Evolutionary conservation across 2,329 filamentous ascomycete species (phyloP), one percentile per base, ranked within the genome.

Genomic region (Thielaviopsis euricoi): DNA sequence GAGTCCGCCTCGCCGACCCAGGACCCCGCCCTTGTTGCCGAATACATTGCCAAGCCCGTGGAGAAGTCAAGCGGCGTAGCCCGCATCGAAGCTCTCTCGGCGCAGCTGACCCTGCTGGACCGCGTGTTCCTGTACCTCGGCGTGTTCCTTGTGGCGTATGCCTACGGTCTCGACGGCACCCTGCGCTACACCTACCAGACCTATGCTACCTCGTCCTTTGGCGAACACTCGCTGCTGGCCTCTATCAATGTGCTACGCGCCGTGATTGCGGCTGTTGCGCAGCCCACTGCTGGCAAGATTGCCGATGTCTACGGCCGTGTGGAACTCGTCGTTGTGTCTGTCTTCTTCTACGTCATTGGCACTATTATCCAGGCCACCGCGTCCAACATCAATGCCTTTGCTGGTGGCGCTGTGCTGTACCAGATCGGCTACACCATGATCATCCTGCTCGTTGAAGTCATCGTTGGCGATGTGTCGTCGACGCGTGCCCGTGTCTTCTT

Each of bases 381-480:
- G 0, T 69, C 65, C 50, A 71, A 72, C 54, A 70, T 83, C 9
- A 65, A 74, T 43, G 68, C 71, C 0, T 85, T 82, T 60, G 72
- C 74, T 19, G 79, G 74, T 3, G 82, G 81, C 25, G 76, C 77
- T 37, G 72, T 83, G 48, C 66, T 83, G 43, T 83, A 83, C 66
- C 80, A 77, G 71, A 71, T 85, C 48, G 82, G 82, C 53, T 85
- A 82, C 65, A 85, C 82, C 12, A 74, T 74, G 63, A 71, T 83
- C 25, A 71, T 82, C 19, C 69, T 85, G 13, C 71, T 85, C 1
- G 73, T 84, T 22, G 80, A 85, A 66, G 78, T 85, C 63, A 75
- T 86, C 60, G 71, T 85, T 52, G 81, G 75, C 51, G 82, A 86
- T 62, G 73, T 81, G 25, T 83, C 81, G 1, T 84, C 82, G 1